Conservation (phyloP, 257 asterid genomes). For the Linderniella brevidens region DNA sequence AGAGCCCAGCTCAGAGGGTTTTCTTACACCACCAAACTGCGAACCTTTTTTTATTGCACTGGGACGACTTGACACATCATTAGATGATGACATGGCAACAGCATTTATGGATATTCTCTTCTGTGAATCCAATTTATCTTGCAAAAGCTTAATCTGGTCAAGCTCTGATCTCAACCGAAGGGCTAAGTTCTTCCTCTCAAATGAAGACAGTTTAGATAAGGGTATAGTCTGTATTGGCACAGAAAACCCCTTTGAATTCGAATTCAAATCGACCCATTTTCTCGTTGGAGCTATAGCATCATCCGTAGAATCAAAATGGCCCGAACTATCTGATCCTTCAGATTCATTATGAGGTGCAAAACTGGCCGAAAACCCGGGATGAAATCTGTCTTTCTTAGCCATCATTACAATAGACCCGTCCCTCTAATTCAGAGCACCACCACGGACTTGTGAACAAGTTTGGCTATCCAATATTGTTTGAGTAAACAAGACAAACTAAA, state of each 20-base stretch:
- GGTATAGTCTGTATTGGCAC: constrained; percentile 49
- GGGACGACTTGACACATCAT: constrained; percentile 32
- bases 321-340: constrained; percentile 61
- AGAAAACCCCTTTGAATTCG: constrained; percentile 45
- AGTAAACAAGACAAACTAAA: no score
- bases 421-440: no score
- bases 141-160: constrained; percentile 34
- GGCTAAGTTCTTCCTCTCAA: constrained; percentile 41
- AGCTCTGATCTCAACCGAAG: constrained; percentile 54
- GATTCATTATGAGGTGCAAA: constrained; percentile 39
- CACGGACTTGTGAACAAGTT: no score
- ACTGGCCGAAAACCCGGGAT: constrained; percentile 34
- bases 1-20: constrained; percentile 17
- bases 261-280: constrained; percentile 57
- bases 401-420: background rate
- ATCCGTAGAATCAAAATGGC: constrained; percentile 26
- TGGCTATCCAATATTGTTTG: no score
- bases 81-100: constrained; percentile 24
- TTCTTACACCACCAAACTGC: constrained; percentile 22
- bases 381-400: constrained; percentile 26
- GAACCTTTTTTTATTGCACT: constrained; percentile 24
- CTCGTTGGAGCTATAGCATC: constrained; percentile 31
- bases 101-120: constrained; percentile 23
- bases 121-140: constrained; percentile 27
- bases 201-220: constrained; percentile 33